Base-by-base conservation (phyloP, 176 grass and related monocot species). In the Rhipidocladum racemiflorum region DNA sequence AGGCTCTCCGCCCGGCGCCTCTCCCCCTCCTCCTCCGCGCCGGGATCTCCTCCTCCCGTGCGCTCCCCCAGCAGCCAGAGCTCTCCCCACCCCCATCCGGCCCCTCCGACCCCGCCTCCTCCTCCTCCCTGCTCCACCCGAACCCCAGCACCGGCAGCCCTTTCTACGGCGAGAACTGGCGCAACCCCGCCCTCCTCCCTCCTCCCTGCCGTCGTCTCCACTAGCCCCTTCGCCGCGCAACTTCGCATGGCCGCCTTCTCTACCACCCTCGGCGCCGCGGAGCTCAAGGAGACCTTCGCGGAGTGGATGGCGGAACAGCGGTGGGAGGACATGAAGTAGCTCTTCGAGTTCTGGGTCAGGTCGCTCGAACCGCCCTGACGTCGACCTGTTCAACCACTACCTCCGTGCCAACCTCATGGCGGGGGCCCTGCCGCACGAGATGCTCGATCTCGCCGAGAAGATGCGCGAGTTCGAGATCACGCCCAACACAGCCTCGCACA, bases 361-460 rank as follows among this genome's bases (percentile, higher is more conserved):
- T 93, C 87, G 20, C 89, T 95, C 13, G 93, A 99, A 99, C 51
- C 92, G 87, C 61, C 91, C 96, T 6, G 92, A 95, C 78, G 91
- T 91, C 27, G 85, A 95, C 72, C 93, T 99, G 57, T 99, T 88
- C 86, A 99, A 95, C 85, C 91, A 99, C 82, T 93, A 93, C 81
- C 85, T 99, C 46, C 88, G 91, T 38, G 93, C 91, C 17, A 86
- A 79, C 32, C 88, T 95, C 80, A 95, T 95, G 93, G 6, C 76
- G 57, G 85, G 72, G n/a, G 88, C 89, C 6, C 12, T 20, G 11
- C 84, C 92, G 18, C 79, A 79, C 35, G 86, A 90, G 61, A 80
- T 95, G 73, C 87, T 95, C 36, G 93, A 99, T 75, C 85, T 95
- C 36, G 89, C 89, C 20, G 88, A 94, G 15, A 83, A 91, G 87